Conservation (phyloP, 345 rosid species). For the Brassica cretica region DNA sequence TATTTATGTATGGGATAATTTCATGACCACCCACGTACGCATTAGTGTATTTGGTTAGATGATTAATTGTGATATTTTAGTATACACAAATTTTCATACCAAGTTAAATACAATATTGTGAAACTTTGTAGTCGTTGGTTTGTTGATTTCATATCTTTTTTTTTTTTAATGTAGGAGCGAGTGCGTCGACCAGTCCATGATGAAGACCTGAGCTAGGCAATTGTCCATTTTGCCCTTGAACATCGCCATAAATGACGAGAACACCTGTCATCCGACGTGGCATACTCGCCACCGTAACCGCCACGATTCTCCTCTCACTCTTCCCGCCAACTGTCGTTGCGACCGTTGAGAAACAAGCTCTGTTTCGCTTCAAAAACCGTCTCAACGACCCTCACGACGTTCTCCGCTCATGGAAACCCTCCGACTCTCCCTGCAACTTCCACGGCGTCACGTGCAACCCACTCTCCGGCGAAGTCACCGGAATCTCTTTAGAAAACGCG, state of each 20-base stretch:
- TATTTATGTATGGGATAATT: not conserved
- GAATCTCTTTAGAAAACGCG: constrained; percentile 50
- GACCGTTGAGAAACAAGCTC: constrained; percentile 55
- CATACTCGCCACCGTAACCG: constrained; percentile 3
- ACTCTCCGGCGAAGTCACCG: constrained; percentile 48
- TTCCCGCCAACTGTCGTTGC: constrained; percentile 47
- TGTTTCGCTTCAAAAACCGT: constrained; percentile 60
- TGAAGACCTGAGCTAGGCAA: not conserved
- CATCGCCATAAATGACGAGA: constrained; percentile 27
- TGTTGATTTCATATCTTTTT: not conserved
- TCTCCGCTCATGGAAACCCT: constrained; percentile 66
- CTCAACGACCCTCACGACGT: constrained; percentile 60
- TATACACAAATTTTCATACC: not conserved
- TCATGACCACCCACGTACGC: not conserved
- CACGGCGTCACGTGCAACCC: constrained; percentile 62
- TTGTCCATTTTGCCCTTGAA: not conserved
- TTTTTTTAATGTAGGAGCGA: not conserved
- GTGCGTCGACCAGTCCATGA: not conserved
- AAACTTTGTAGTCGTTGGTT: constrained; percentile 3
- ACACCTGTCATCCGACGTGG: constrained; percentile 9
- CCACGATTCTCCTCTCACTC: constrained; percentile 20
- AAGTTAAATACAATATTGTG: not conserved
- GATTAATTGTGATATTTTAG: not conserved
- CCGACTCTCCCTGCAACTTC: constrained; percentile 61
- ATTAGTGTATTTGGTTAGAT: not conserved